Conservation (phyloP, 441 rosid species). For the Macaranga tanarius region DNA sequence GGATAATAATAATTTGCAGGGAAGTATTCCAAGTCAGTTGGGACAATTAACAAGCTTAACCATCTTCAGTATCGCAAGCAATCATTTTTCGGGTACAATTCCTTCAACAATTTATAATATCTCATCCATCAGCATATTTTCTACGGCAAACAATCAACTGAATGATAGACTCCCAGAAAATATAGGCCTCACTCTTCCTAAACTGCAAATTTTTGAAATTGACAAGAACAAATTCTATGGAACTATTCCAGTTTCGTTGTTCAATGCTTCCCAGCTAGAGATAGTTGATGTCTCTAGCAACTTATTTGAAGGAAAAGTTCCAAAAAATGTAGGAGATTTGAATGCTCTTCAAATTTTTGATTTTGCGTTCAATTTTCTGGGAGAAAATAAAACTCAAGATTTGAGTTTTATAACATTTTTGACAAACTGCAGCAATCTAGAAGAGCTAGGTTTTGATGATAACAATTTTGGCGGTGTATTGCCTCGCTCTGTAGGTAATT, state of each 20-base stretch:
- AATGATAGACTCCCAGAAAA: slow-evolving; percentile 1
- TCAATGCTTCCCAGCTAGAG: not conserved
- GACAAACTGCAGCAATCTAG: slow-evolving; percentile 4
- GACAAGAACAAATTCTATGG: not conserved
- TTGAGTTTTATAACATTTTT: not conserved
- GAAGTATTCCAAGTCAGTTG: slow-evolving; percentile 8
- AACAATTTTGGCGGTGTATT: slow-evolving; percentile 11
- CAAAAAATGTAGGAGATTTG: not conserved
- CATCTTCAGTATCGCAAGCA: not conserved
- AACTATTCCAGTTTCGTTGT: not conserved
- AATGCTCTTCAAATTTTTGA: not conserved
- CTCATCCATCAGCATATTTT: not conserved
- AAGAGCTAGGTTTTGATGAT: not conserved
- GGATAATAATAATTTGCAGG: not conserved
- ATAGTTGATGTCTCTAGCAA: not conserved
- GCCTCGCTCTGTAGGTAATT: not conserved
- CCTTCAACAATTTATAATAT: slow-evolving; percentile 9
- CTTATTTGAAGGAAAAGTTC: not conserved
- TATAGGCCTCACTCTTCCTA: slow-evolving; percentile 15
- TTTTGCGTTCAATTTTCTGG: not conserved
- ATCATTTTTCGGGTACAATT: slow-evolving; percentile 15
- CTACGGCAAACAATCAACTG: not conserved
- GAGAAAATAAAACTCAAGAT: not conserved
- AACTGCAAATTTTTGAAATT: not conserved
- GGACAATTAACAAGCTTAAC: not conserved